Evolutionary conservation across 345 rosid genomes (phyloP).

Genomic region (Hibiscus syriacus): DNA sequence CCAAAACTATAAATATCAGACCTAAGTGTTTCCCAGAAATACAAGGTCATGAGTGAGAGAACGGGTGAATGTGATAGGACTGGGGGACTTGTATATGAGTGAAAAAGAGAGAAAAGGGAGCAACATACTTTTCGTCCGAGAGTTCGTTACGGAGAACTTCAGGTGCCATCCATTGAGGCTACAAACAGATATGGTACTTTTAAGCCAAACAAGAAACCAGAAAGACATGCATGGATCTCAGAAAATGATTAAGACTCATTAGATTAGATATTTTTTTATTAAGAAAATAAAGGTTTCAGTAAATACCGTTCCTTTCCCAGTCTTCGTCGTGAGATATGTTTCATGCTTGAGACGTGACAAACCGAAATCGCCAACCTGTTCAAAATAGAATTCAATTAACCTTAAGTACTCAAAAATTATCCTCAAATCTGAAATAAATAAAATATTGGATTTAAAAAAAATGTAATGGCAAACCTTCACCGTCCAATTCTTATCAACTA

Average conservation of each 20-base stretch:
- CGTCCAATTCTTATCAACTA: slow-evolving; percentile 90
- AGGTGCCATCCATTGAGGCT: slow-evolving; percentile 98
- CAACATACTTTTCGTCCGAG: slow-evolving; percentile 88
- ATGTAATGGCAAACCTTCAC: slow-evolving; percentile 61
- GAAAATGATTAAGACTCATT: not conserved
- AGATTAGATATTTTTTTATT: slow-evolving; percentile 1
- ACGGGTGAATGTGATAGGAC: not conserved
- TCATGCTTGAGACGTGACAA: slow-evolving; percentile 90
- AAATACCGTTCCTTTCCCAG: slow-evolving; percentile 91
- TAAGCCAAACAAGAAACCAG: not conserved
- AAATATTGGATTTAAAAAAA: not conserved
- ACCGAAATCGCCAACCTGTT: slow-evolving; percentile 98
- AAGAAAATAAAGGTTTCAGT: slow-evolving; percentile 3
- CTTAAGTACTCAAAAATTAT: slow-evolving; percentile 4
- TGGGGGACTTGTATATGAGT: not conserved
- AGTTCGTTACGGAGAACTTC: slow-evolving; percentile 97
- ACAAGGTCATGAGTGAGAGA: not conserved
- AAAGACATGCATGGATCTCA: not conserved
- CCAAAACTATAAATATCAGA: slow-evolving; percentile 95
- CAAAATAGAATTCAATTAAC: slow-evolving; percentile 6
- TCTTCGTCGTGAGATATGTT: slow-evolving; percentile 65
- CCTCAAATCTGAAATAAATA: not conserved
- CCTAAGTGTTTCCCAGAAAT: slow-evolving; percentile 33
- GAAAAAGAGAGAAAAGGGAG: not conserved
- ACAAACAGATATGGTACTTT: slow-evolving; percentile 16